Conservation (phyloP, 495 filamentous ascomycete genomes). For the Durotheca rogersii region DNA sequence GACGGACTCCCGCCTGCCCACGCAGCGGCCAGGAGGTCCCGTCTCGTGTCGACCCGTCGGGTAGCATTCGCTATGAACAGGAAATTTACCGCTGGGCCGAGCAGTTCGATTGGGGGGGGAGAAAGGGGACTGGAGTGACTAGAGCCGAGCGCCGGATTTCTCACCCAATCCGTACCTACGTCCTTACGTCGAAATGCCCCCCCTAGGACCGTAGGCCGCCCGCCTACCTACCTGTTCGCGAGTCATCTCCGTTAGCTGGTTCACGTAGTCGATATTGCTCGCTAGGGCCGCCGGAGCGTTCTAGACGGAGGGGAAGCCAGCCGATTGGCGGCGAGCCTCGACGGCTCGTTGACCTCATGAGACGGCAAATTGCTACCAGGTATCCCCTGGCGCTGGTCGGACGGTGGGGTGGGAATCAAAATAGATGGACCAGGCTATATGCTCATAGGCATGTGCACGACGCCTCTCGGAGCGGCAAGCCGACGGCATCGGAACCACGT, state of each 20-base stretch:
- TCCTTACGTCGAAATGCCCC: too few relatives aligned
- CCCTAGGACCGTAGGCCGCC: too few relatives aligned
- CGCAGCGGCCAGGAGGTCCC: too few relatives aligned
- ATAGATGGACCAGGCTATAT: constrained; percentile 11
- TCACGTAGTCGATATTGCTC: constrained; percentile 5
- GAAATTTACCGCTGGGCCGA: constrained; percentile 15
- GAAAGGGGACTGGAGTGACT: neutral
- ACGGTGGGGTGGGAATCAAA: constrained; percentile 18
- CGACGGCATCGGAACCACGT: constrained; percentile 22
- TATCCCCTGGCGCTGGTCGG: constrained; percentile 25
- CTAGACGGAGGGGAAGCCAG: constrained; percentile 18
- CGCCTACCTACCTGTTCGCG: too few relatives aligned
- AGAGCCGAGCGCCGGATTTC: too few relatives aligned
- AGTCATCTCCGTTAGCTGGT: constrained; percentile 8
- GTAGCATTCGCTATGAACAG: constrained; percentile 14
- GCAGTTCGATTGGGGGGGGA: too few relatives aligned
- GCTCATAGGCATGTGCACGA: too few relatives aligned
- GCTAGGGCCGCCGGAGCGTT: neutral
- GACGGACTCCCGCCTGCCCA: constrained; percentile 21
- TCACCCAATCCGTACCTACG: too few relatives aligned
- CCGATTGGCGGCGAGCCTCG: constrained; percentile 24
- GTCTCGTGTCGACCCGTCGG: too few relatives aligned
- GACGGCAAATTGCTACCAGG: constrained; percentile 18
- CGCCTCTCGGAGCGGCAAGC: constrained; percentile 9
- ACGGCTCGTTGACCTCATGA: constrained; percentile 13